Base-by-base conservation (phyloP, 2,329 filamentous ascomycete species). In the Colletotrichum orchidophilum region DNA sequence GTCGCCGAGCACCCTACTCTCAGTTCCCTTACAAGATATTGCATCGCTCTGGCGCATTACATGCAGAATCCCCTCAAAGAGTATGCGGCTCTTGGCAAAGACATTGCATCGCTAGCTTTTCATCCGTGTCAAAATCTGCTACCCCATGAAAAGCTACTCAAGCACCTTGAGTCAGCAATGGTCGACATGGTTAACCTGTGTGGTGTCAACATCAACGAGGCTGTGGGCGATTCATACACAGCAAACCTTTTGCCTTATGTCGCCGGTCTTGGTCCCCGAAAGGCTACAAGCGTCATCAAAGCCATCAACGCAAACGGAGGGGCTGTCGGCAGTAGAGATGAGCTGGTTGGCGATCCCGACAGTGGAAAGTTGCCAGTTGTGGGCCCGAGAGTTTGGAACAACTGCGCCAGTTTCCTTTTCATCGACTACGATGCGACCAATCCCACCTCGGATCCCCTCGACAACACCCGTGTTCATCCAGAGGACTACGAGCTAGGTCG, bases 121-220 rank as follows among this genome's bases (percentile, higher is more conserved):
- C 95, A 98, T 76, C 90, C 94, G 3, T 95, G 95, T 76, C 96
- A 99, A 80, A 93, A 95, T 72, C 88, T 98, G 33, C 87, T 99
- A 15, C 93, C 95, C 0, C 90, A 95, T 72, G 96, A 98, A 46
- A 95, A 97, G 83, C 87, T 99, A 49, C 85, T 92, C 73, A 95
- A 94, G 79, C 91, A 94, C 71, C 87, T 99, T 18, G 96, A 99
- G 77, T 97, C 94, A n/a, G 94, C 96, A 54, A 94, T 99, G 90
- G 96, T 99, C 12, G 96, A 99, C 79, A 97, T 97, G 88, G 96
- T 99, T 75, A 99, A 99, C 80, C 90, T 99, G 53, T 95, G 95
- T 55, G 96, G 96, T 78, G 94, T 99, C 46, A 94, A 98, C 77
- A 93, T 99, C 78, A 97, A 98, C 76, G 95, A 98, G 75, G 95